A percentile compares a stretch with the other conserved stretches of the same genome.
phyloP scores from a whole-genome alignment of 2,329 filamentous ascomycete species.

The Aspergillus sp. region DNA sequence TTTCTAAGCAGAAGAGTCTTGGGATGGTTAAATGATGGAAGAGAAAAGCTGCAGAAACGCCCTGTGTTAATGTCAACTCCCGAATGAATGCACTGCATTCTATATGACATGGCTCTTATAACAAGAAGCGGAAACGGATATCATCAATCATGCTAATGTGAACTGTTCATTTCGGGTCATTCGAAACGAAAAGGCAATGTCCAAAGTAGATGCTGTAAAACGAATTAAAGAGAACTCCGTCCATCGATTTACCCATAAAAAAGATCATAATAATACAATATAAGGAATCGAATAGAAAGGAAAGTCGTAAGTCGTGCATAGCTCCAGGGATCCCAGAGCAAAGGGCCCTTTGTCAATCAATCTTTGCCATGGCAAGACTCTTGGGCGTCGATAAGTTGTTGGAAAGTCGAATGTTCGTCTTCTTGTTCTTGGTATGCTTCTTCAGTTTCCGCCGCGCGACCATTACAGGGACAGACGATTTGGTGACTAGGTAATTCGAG shows the following conservation, averaged over 20 bases:
- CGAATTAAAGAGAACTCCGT: not conserved
- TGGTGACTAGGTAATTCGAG: constrained; percentile 94
- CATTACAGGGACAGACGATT: constrained; percentile 96
- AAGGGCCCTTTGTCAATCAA: constrained; percentile 50
- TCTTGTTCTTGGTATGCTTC: constrained; percentile 78
- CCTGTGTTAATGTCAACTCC: not conserved
- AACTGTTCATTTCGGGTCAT: not conserved
- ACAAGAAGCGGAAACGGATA: not conserved
- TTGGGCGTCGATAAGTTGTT: constrained; percentile 74
- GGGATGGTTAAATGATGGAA: too few relatives aligned
- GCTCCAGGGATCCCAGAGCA: not conserved
- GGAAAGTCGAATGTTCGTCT: constrained; percentile 62
- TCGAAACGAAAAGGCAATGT: too few relatives aligned
- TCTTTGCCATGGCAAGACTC: constrained; percentile 63
- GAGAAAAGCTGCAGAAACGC: too few relatives aligned
- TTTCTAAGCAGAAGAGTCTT: too few relatives aligned
- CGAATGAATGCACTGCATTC: not conserved
- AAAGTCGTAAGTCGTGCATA: not conserved
- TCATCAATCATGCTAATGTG: not conserved
- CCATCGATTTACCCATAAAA: not conserved
- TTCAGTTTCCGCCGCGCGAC: constrained; percentile 84
- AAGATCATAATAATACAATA: not conserved
- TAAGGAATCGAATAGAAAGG: not conserved
- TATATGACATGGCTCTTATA: not conserved
- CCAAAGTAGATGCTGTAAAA: not conserved